Base-by-base conservation (phyloP, 257 asterid genomes). In the Przewalskia tangutica region DNA sequence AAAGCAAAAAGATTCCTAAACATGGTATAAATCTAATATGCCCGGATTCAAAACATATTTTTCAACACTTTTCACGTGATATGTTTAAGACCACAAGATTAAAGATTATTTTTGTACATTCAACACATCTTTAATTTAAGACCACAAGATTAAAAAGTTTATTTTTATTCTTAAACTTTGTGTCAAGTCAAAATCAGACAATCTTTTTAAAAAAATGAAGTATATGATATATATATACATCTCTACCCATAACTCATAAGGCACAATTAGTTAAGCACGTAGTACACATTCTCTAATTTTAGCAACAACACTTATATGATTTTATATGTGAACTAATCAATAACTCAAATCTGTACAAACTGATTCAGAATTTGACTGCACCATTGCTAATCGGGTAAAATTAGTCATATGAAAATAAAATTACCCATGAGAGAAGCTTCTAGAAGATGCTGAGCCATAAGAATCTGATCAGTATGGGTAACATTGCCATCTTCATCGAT, bases 391-490 rank as follows among this genome's bases (percentile, higher is more conserved):
- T 23, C 17, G 5, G 2, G 0, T 23, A 11, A 27, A 2, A 62
- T 62, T 62, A 27, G 32, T 62, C 40, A 34, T 53, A 13, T 23
- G 44, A 77, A 14, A 14, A 55, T 18, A 65, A 18, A 14, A 48
- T 83, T 93, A 93, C 98, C 98, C 92, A 95, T 90, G 81, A 95
- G 94, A 84, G 98, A 91, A 90, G 98, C 97, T 85, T 93, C 97
- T 14, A 95, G 97, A 58, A 92, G 91, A 83, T 88, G 87, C 11
- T 85, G 89, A n/a, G 93, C 92, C 53, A 89, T 23, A 53, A 93
- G 92, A 86, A 93, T 77, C 93, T 95, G 98, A 91, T 95, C 98
- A 80, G 98, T 93, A 1, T 95, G 92, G 50, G 80, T 92, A 83
- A 90, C 78, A 55, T 91, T 97, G 11, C 88, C 97, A 46, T 93